These are phyloP conservation scores for Micractinium conductrix DNA, from an alignment of 139 green algal species.

Conservation along the genomic window DNA sequence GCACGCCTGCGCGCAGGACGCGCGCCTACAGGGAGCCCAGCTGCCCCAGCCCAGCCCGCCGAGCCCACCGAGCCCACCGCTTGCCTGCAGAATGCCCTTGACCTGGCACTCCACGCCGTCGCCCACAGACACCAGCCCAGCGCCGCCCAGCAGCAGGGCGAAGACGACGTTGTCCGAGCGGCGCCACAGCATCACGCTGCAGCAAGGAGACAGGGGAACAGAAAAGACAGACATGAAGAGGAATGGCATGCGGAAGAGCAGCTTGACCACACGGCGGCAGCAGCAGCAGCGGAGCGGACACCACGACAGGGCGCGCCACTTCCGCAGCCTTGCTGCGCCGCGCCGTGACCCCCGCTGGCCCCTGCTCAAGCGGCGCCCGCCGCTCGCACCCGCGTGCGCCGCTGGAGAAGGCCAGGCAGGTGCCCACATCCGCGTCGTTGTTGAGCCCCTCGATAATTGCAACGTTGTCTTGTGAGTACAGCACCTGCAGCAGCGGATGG, in stretches of 20 bases:
- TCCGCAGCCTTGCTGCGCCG: no score
- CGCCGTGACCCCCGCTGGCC: no score
- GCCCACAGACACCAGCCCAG: constrained; percentile 55
- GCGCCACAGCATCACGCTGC: constrained; percentile 85
- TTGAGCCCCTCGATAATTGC: constrained; percentile 88
- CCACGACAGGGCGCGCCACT: no score
- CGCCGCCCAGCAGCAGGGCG: constrained; percentile 73
- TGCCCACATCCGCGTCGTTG: constrained; percentile 83
- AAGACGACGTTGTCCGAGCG: constrained; percentile 81
- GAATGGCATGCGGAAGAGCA: no score
- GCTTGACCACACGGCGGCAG: no score
- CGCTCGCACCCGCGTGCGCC: constrained; percentile 78
- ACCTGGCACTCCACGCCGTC: constrained; percentile 78
- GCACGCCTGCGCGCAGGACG: no score
- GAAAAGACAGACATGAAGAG: no score
- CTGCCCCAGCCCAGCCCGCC: no score
- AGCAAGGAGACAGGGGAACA: background rate
- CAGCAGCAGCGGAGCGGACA: no score
- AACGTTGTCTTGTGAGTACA: constrained; percentile 68
- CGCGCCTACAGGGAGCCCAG: no score
- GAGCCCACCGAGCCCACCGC: background rate
- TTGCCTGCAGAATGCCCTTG: constrained; percentile 82
- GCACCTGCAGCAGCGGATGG: constrained; percentile 64
- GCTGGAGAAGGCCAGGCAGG: constrained; percentile 79
- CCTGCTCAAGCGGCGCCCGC: no score